Evolutionary conservation across 768 basidiomycete genomes (phyloP), one percentile per base, ranked within the genome.

Genomic region (Leccinum sublutescens): DNA sequence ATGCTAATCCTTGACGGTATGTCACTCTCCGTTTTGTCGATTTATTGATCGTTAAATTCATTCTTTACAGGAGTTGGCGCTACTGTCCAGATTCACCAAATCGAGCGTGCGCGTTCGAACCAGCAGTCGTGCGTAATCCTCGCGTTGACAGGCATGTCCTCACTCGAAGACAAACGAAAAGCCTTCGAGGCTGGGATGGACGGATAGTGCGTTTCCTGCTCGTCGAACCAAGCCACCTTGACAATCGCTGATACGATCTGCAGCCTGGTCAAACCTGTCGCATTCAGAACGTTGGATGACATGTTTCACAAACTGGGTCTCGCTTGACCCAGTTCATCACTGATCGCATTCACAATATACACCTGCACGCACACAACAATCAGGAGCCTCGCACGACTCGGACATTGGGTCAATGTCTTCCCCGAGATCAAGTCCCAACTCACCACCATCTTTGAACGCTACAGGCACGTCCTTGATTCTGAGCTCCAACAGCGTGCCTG

Each of bases 111-210:
- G 40, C 77, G 77, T 49, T 75, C 55, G 25, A 64, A 48, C 38
- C 65, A 63, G 36, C 65, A 65, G 36, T 68, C 71, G 40, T 75
- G 82, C 19, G 80, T 85, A 58, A 95, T 97, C 54, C 78, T 97
- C 50, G 95, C 95, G 4, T 76, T 98, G 58, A 97, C 95, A 1
- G 95, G 95, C 21, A 89, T 93, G 86, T 95, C 95, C 17, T 93
- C 95, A 8, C 74, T 91, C 5, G 95, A 97, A 69, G 93, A 98
- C 72, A 96, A 95, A 72, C 82, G 91, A 23, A 82, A 85, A 64
- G 95, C 95, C 1, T 96, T 96, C 62, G 88, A 91, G 49, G 91
- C 91, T 54, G 95, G 95, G 1, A 93, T 98, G 53, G 92, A 97
- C 64, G 95, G 95, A 76, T 96, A 96, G 93, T 95, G 68, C 63